Evolutionary conservation across 768 basidiomycete genomes (phyloP), one percentile per base, ranked within the genome.

Genomic region (Trametes elegans): DNA sequence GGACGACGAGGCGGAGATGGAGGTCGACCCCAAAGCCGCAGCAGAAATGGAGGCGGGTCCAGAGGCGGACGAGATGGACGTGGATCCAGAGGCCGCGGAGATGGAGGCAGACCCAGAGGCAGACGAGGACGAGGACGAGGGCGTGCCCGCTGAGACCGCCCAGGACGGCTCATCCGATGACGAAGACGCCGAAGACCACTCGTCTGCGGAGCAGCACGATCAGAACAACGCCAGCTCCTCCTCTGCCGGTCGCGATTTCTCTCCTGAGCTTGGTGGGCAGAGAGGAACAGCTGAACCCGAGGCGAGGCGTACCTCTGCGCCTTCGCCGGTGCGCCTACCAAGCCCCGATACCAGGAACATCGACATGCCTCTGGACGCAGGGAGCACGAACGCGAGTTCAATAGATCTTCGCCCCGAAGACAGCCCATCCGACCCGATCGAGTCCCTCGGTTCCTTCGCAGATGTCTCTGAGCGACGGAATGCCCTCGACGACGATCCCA

Each of bases 361-460:
- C 42, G 55, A 51, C 27, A 38, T 45, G 41, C 21, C 31, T 23
- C 2, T 24, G 16, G 31, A 13, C 24, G 10, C 34, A 3, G 19
- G 34, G 23, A 45, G 42, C 24, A 39, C 29, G 7, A 35, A 40
- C 28, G 36, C 19, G n/a, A 44, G 35, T 7, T 36, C 34, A 13
- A 19, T 57, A 11, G 57, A 53, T 16, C 45, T 42, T 13, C 50
- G 39, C n/a, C 41, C 29, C 3, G 53, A 46, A 8, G 48, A 52
- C 26, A 53, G 60, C 18, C 44, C 53, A 11, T 31, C 29, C 11
- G 79, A 81, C 57, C 76, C 78, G 7, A 80, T 80, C 48, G 76
- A 79, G 55, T 72, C 55, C 18, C 47, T 51, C 43, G 46, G 40
- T 16, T 41, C 54, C n/a, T 55, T 65, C 61, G 47, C n/a, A 55